These are phyloP conservation scores for Diaporthe capsici DNA, from an alignment of 2,329 filamentous ascomycete species.

Conservation along the genomic window DNA sequence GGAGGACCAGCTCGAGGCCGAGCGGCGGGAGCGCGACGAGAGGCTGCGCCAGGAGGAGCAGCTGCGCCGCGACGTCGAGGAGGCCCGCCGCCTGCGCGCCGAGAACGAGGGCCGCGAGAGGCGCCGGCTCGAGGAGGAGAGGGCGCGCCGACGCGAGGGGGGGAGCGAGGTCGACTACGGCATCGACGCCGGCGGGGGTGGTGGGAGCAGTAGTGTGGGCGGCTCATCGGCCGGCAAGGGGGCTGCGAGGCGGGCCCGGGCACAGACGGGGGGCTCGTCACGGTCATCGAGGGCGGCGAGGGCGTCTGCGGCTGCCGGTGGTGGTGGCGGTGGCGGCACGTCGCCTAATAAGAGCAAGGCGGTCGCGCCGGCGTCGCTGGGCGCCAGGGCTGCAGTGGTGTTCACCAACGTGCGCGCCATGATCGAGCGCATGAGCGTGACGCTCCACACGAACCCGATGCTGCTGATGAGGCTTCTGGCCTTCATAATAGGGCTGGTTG, in stretches of 20 bases:
- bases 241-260: conserved; percentile 22
- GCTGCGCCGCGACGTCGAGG: conserved; percentile 69
- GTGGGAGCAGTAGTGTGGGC: conserved; percentile 50
- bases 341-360: conserved; percentile 50
- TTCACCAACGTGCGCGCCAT: conserved; percentile 66
- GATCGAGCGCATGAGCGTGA: conserved; percentile 64
- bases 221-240: conserved; percentile 49
- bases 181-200: conserved; percentile 65
- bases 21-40: conserved; percentile 74
- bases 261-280: conserved; percentile 13
- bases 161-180: conserved; percentile 78
- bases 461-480: conserved; percentile 75
- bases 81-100: conserved; percentile 67
- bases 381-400: conserved; percentile 65
- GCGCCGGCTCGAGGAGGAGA: conserved; percentile 68
- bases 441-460: conserved; percentile 70
- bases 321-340: conserved; percentile 23
- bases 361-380: conserved; percentile 55
- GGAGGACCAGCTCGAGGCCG: conserved; percentile 85
- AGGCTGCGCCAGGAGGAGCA: conserved; percentile 69
- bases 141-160: conserved; percentile 55
- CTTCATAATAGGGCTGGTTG: conserved; percentile 83
- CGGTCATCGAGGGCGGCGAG: conserved; percentile 35
- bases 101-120: conserved; percentile 72
- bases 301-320: conserved; percentile 33